Evolutionary conservation across 148 eudicot genomes (phyloP), one percentile per base, ranked within the genome.

Genomic region (Rhododendron simsii): DNA sequence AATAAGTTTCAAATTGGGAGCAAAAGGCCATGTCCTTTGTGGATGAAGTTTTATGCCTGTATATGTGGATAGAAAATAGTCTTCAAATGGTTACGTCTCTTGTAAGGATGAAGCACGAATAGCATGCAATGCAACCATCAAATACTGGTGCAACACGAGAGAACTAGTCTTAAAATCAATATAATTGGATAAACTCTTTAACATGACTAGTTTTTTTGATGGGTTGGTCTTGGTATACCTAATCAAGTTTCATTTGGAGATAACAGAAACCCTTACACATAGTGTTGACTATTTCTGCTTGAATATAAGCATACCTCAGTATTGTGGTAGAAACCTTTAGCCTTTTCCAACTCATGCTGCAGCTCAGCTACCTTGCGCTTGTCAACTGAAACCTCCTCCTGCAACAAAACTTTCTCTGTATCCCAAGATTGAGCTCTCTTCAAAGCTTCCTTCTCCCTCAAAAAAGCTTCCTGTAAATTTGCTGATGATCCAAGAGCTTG

Each of bases 241-340:
- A 41, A 77, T 77, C 80, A 77, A 77, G 80, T 74, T 74, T 35
- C 41, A 28, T 74, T 74, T 15, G 21, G 23, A 41, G 44, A 20
- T 28, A 69, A 45, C 28, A 47, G 81, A 47, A 78, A 45, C 53
- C 81, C 23, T n/a, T 77, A 37, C 2, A 55, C 23, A 51, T 16
- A 4, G n/a, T 30, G 37, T 8, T 30, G 39, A 30, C 23, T 80
- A 51, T 48, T 26, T 80, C 50, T 4, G 61, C 37, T 26, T 16
- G 45, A 71, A 65, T 12, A 69, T 76, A 39, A 80, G 18, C 86
- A 71, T 90, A 90, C 92, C 92, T 89, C 82, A 59, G 69, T 59
- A 41, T 90, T 88, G 67, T 87, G 75, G 73, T 74, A 37, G 41
- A 85, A 77, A 5, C n/a, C 82, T 80, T 85, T 84, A 28, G 84